Evolutionary conservation across 495 filamentous ascomycete genomes (phyloP).

Genomic region (Aspergillus ellipticus): DNA sequence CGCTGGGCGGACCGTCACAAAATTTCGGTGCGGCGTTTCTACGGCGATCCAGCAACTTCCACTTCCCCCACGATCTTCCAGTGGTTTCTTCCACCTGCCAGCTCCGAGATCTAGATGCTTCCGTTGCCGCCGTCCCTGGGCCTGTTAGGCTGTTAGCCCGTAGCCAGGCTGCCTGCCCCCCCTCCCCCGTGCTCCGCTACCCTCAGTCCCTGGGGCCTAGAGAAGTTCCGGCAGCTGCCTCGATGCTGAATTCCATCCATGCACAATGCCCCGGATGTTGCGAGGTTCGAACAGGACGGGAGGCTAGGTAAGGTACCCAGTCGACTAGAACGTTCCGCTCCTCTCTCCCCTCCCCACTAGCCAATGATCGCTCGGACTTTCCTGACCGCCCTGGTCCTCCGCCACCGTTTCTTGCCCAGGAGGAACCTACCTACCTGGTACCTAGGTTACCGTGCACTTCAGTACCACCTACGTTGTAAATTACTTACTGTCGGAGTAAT

Average conservation of each 20-base stretch:
- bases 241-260: neutral
- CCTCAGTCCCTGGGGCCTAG: neutral
- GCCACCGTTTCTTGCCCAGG: slow-evolving; percentile 8
- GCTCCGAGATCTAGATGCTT: slow-evolving; percentile 24
- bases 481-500: no score
- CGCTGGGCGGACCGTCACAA: slow-evolving; percentile 25
- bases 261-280: no score
- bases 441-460: no score
- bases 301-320: no score
- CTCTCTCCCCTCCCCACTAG: slow-evolving; percentile 10
- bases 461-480: neutral
- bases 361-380: neutral
- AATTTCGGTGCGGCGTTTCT: slow-evolving; percentile 37
- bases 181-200: slow-evolving; percentile 3
- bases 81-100: slow-evolving; percentile 23
- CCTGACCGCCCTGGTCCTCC: slow-evolving; percentile 10
- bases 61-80: slow-evolving; percentile 27
- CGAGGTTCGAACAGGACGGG: no score
- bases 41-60: slow-evolving; percentile 48
- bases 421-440: no score
- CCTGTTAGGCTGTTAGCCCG: no score
- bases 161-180: neutral
- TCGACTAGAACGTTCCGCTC: slow-evolving; percentile 30
- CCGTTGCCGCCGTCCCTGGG: slow-evolving; percentile 1
- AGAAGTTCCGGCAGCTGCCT: neutral